Evolutionary conservation across 164 flowering plant genomes (phyloP).

Genomic region (Aristolochia californica): DNA sequence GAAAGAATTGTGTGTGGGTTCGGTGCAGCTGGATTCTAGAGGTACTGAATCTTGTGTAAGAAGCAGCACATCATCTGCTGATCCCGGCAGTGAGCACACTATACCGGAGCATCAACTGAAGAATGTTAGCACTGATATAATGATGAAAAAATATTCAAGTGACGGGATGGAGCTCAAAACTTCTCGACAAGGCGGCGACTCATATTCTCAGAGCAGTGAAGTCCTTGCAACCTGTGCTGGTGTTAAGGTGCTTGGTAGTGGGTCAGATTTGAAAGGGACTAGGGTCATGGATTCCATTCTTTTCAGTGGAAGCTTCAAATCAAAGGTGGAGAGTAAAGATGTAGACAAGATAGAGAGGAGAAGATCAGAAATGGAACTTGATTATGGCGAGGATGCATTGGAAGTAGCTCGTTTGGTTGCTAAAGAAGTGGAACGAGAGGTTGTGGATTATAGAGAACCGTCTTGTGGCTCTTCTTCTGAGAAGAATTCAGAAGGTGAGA

Average conservation of each 20-base stretch:
- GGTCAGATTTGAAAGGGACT: constrained; percentile 7
- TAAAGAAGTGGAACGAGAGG: constrained; percentile 63
- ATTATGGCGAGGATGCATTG: constrained; percentile 72
- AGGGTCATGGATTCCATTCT: constrained; percentile 14
- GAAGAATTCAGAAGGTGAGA: constrained; percentile 30
- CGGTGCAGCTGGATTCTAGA: constrained; percentile 15
- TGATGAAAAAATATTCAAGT: constrained; percentile 9
- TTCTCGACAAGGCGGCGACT: constrained; percentile 17
- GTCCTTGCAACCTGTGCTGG: constrained; percentile 12
- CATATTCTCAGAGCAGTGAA: constrained; percentile 18
- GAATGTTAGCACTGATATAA: constrained; percentile 12
- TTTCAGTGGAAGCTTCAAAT: constrained; percentile 18
- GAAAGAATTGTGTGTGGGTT: constrained; percentile 10
- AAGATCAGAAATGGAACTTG: constrained; percentile 44
- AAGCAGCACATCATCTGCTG: constrained; percentile 1
- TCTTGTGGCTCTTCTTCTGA: constrained; percentile 52
- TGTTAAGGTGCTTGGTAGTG: constrained; percentile 17
- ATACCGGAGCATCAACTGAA: constrained; percentile 17
- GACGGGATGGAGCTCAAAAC: constrained; percentile 3
- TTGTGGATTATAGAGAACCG: constrained; percentile 40
- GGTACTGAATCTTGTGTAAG: constrained; percentile 9
- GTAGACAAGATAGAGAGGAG: constrained; percentile 16
- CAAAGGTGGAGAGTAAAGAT: constrained; percentile 10
- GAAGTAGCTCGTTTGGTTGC: constrained; percentile 83
- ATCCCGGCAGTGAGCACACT: constrained; percentile 6